phyloP scores from a whole-genome alignment of 2,329 filamentous ascomycete genomes.

The Hypomyces rosellus region DNA sequence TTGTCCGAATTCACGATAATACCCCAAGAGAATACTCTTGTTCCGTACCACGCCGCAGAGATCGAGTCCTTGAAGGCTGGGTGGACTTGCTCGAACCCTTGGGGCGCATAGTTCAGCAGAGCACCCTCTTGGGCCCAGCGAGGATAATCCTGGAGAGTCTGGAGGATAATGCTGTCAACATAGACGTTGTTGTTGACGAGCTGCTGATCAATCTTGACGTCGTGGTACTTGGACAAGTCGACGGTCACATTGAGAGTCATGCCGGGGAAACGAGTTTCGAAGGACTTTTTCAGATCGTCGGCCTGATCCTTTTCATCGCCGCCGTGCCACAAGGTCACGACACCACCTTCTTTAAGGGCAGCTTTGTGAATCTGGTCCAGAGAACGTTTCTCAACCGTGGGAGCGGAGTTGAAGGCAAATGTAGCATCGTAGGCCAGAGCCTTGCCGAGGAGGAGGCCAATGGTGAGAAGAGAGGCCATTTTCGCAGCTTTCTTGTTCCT shows the following conservation, averaged over 20 bases:
- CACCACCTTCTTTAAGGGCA: slow-evolving; percentile 39
- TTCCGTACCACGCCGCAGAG: slow-evolving; percentile 35
- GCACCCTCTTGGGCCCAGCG: slow-evolving; percentile 43
- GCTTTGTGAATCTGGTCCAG: slow-evolving; percentile 45
- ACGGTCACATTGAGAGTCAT: slow-evolving; percentile 48
- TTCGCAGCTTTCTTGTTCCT: no score
- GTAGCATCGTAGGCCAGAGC: slow-evolving; percentile 18
- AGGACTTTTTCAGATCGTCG: slow-evolving; percentile 33
- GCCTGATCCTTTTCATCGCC: slow-evolving; percentile 40
- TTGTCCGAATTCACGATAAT: slow-evolving; percentile 32
- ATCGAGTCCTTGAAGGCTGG: slow-evolving; percentile 35
- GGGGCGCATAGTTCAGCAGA: slow-evolving; percentile 44
- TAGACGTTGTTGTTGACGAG: slow-evolving; percentile 31
- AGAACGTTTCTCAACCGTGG: slow-evolving; percentile 35
- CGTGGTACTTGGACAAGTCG: slow-evolving; percentile 51
- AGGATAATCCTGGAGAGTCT: slow-evolving; percentile 46
- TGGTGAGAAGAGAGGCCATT: neutral
- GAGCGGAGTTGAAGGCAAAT: slow-evolving; percentile 17
- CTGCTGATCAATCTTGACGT: slow-evolving; percentile 39
- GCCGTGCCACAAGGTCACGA: slow-evolving; percentile 42
- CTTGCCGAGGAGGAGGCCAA: slow-evolving; percentile 9
- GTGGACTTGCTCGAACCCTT: slow-evolving; percentile 37
- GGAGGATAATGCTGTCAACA: slow-evolving; percentile 42
- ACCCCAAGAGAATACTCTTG: slow-evolving; percentile 32
- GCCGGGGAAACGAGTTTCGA: slow-evolving; percentile 41